A percentile compares a stretch with the other conserved stretches of the same genome.
These are phyloP conservation scores for Colletotrichum caudatum DNA, from an alignment of 2,329 filamentous ascomycete species.

Conservation along the genomic window DNA sequence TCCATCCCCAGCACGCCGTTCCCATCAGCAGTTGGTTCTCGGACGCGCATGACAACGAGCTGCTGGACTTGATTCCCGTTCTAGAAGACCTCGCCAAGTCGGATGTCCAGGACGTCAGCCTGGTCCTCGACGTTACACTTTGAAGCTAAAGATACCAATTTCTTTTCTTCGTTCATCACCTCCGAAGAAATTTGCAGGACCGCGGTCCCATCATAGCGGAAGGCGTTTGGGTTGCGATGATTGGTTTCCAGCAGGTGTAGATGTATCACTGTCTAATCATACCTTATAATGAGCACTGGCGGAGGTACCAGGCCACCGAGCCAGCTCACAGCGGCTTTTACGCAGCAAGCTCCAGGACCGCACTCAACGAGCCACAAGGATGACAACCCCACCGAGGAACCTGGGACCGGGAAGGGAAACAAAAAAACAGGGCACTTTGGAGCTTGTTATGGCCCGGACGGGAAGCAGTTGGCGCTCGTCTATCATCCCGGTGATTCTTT, in stretches of 20 bases:
- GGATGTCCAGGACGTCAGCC: constrained; percentile 93
- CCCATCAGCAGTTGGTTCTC: constrained; percentile 99
- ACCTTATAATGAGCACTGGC: constrained; percentile 52
- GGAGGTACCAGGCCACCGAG: constrained; percentile 38
- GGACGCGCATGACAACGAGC: constrained; percentile 98
- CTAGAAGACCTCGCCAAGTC: constrained; percentile 93
- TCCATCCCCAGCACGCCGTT: constrained; percentile 98
- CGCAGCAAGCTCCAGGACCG: constrained; percentile 43
- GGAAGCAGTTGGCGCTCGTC: constrained; percentile 41
- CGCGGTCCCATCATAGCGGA: constrained; percentile 62
- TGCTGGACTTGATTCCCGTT: constrained; percentile 96
- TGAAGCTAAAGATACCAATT: constrained; percentile 57
- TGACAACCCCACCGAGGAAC: constrained; percentile 48
- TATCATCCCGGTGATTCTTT: constrained; percentile 25
- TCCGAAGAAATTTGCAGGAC: constrained; percentile 43
- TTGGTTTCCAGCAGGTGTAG: constrained; percentile 60
- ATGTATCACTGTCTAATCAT: constrained; percentile 66
- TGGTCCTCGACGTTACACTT: constrained; percentile 93
- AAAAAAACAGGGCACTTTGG: constrained; percentile 46
- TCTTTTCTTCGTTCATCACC: constrained; percentile 49
- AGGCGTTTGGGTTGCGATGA: constrained; percentile 65
- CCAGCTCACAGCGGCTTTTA: constrained; percentile 40
- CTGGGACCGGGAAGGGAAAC: constrained; percentile 49
- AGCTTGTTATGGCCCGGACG: constrained; percentile 41
- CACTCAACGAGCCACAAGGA: constrained; percentile 37